phyloP scores from a whole-genome alignment of 345 rosid genomes.

The Toxicodendron radicans region DNA sequence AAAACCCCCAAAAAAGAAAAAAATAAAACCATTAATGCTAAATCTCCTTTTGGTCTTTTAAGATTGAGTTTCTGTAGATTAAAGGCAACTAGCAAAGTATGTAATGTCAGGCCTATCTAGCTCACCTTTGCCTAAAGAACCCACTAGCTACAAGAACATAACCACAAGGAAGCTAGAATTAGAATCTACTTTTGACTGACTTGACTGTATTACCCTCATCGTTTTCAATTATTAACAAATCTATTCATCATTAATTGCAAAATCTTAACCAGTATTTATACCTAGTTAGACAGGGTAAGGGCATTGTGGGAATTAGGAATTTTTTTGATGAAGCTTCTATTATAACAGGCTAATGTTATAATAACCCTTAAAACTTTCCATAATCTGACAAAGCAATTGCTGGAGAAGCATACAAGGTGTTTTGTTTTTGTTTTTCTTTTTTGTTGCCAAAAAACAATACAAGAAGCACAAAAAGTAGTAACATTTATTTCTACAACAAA shows the following conservation, averaged over 20 bases:
- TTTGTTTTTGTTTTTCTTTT: too few relatives aligned
- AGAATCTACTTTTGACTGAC: slow-evolving; percentile 26
- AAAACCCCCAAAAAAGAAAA: too few relatives aligned
- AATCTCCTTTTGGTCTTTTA: slow-evolving; percentile 11
- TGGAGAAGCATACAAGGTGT: slow-evolving; percentile 16
- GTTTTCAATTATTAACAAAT: too few relatives aligned
- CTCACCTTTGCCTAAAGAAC: slow-evolving; percentile 43
- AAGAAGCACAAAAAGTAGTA: background rate
- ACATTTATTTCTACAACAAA: background rate
- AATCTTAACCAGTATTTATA: too few relatives aligned
- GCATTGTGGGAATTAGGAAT: slow-evolving; percentile 30
- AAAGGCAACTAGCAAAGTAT: slow-evolving; percentile 25
- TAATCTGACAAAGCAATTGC: slow-evolving; percentile 28
- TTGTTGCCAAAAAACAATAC: slow-evolving; percentile 14
- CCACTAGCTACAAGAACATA: slow-evolving; percentile 29
- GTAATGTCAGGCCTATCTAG: slow-evolving; percentile 27
- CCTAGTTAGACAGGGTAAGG: slow-evolving; percentile 21
- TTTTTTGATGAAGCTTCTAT: slow-evolving; percentile 30
- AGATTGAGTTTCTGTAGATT: slow-evolving; percentile 18
- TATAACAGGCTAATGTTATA: slow-evolving; percentile 19
- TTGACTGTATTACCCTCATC: slow-evolving; percentile 37
- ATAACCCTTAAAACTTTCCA: slow-evolving; percentile 19
- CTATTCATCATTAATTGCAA: too few relatives aligned
- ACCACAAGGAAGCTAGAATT: slow-evolving; percentile 33
- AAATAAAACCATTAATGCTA: background rate